Evolutionary conservation across 345 rosid species (phyloP).

Genomic region (Eucalyptus leucophloia): DNA sequence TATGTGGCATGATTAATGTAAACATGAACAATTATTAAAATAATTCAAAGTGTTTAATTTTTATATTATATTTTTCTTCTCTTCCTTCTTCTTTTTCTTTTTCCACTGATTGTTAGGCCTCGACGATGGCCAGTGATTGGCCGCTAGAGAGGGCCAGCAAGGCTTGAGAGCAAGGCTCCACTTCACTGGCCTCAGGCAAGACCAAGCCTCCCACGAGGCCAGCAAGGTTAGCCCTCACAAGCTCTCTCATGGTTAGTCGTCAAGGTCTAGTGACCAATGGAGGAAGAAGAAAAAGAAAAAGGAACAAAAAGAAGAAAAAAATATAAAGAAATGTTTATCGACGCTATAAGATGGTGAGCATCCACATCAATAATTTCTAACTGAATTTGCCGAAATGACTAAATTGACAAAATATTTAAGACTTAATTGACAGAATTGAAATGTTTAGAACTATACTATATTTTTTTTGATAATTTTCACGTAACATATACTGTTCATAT

Average conservation of each 20-base stretch:
- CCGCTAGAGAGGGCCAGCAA: not conserved
- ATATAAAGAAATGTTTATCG: no score
- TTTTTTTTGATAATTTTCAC: not conserved
- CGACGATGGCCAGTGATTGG: rapidly evolving
- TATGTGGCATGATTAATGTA: rapidly evolving
- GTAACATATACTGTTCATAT: rapidly evolving
- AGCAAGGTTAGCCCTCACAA: not conserved
- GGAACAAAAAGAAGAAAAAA: no score
- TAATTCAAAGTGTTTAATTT: no score
- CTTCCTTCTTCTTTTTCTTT: no score
- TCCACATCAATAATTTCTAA: rapidly evolving
- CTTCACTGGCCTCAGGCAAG: rapidly evolving
- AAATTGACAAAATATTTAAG: no score
- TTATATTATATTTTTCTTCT: no score
- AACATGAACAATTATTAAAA: no score
- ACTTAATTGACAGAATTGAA: no score
- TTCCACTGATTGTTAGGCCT: not conserved
- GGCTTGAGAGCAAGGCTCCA: not conserved
- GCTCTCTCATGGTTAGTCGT: not conserved
- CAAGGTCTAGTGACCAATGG: not conserved
- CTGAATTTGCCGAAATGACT: rapidly evolving
- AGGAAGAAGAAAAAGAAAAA: not conserved
- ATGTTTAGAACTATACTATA: no score
- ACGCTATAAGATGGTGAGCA: no score
- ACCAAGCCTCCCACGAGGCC: not conserved